Base-by-base conservation (phyloP, 352 stramenopile species). In the Phytophthora colocasiae region DNA sequence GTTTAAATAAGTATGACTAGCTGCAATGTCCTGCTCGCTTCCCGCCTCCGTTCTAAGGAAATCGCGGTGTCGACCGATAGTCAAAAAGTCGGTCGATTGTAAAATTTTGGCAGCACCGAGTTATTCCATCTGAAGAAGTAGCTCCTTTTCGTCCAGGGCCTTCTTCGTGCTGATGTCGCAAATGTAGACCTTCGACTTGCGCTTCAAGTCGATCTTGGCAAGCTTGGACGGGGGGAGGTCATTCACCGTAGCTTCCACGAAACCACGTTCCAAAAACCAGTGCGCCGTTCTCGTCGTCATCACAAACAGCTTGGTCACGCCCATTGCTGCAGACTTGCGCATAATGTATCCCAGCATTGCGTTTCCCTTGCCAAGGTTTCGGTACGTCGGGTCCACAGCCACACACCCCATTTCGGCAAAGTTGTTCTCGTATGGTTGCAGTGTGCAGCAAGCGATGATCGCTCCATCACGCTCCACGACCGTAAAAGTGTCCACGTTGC, bases 201-300 rank as follows among this genome's bases (percentile, higher is more conserved):
- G 83, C 65, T 91, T 92, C 10, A 92, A 69, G 54, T 96, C 84
- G 49, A 96, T 86, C 60, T 88, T 93, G 22, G 69, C 75, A 11
- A 78, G 73, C 75, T 96, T 96, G 12, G 83, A 92, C 31, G 75
- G 68, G 12, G 91, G 91, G n/a, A 97, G 76, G 26, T 94, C 87
- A n/a, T 93, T 80, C 24, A 98, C 88, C 6, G 73, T 71, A 8
- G 94, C 93, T 66, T 97, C 85, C 59, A 92, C 81, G 69, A 99
- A 99, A 19, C 96, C 97, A 32, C 97, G 83, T 80, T 99, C 97
- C 54, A 99, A 76, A 75, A 99, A 99, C 96, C 96, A 99, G 74
- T 99, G 95, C 69, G 98, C 98, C 15, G 97, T 99, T 73, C 97
- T 92, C 24, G 97, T 99, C 26, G 94, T 98, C 39, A 99, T 82